Evolutionary conservation across 1,284 basidiomycete species (phyloP).

Genomic region (Marasmius oreades): DNA sequence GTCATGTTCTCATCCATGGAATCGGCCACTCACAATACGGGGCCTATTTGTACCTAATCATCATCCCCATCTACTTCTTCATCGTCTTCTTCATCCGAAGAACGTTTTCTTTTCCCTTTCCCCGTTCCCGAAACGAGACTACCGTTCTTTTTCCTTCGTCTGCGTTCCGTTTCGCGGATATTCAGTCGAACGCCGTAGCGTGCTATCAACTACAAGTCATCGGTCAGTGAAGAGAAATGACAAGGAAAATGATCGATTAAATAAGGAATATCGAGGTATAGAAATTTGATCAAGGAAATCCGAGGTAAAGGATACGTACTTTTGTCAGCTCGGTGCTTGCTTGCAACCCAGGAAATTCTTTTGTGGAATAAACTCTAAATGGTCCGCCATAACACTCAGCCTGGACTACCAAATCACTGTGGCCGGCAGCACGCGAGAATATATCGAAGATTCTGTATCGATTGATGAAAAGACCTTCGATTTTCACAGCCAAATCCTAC

Average conservation of each 20-base stretch:
- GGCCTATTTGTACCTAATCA: not conserved
- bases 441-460: conserved; percentile 8
- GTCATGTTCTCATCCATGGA: too few relatives aligned
- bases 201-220: conserved; percentile 50
- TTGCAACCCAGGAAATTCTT: conserved; percentile 41
- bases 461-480: conserved; percentile 4
- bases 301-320: conserved; percentile 23
- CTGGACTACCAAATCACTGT: conserved; percentile 18
- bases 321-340: conserved; percentile 40
- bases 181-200: conserved; percentile 69
- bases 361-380: conserved; percentile 40
- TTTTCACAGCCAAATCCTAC: conserved; percentile 10
- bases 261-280: not conserved
- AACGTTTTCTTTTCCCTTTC: conserved; percentile 9
- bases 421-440: not conserved
- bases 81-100: not conserved
- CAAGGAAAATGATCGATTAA: not conserved
- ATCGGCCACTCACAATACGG: too few relatives aligned
- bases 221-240: not conserved
- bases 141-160: conserved; percentile 47
- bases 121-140: not conserved
- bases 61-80: not conserved
- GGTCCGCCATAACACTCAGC: conserved; percentile 38
- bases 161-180: conserved; percentile 65
- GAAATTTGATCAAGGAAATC: not conserved